Evolutionary conservation across 202 grass and related monocot genomes (phyloP), one percentile per base, ranked within the genome.

Genomic region (Panicum virgatum): DNA sequence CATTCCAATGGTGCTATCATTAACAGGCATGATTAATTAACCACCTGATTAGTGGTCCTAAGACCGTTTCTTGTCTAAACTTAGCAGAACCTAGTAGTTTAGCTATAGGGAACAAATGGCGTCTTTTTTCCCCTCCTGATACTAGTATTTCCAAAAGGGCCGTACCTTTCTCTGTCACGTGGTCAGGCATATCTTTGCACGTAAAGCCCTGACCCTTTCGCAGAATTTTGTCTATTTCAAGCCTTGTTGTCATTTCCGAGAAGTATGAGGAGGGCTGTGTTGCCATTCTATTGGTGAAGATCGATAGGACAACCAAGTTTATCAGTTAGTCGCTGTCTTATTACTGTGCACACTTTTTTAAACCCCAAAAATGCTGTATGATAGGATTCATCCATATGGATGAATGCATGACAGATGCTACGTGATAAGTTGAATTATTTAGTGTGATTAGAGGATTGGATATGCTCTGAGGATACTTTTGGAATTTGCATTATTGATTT

Each of bases 401-500:
- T 79, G 61, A 7, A 36, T 43, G 66, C 50, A 8, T 15, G 57
- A 60, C 63, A 59, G 9, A 32, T 47, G 50, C 10, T 59, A 15
- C 50, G 48, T 59, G 63, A 82, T 54, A 72, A 43, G 58, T 8
- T 43, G 66, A 78, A 73, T 79, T 73, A 86, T 73, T 59, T 50
- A 75, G 63, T 52, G 65, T 63, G n/a, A 39, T 57, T 76, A 85
- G 38, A 48, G 29, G 29, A 77, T 85, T 66, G 38, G 39, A 77
- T 85, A 77, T 89, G 64, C 78, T 59, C 47, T 58, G 63, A 29
- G 46, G 73, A 65, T 76, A n/a, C 44, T 67, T 62, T 56, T 36
- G 20, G 23, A 81, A 23, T 81, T 81, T 59, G 64, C 56, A 89
- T 85, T 89, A 89, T 89, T 89, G 78, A 76, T 54, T 39, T 58